phyloP scores from a whole-genome alignment of 305 asterid species.

The Fraxinus ornus region DNA sequence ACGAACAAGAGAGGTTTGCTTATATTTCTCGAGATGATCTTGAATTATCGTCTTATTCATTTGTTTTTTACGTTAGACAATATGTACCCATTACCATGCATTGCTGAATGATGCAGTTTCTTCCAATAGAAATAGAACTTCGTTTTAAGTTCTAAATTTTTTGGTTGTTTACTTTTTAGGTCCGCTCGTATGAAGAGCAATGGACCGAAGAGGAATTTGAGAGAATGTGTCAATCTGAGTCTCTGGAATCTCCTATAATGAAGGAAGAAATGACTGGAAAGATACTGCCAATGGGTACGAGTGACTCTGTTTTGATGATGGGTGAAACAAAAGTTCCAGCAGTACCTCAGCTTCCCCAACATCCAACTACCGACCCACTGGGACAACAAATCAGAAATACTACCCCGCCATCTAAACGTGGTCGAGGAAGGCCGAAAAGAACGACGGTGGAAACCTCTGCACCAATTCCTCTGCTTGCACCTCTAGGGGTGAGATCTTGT shows the following conservation, averaged over 20 bases:
- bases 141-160: conserved; percentile 15
- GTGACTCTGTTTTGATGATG: conserved; percentile 29
- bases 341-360: conserved; percentile 15
- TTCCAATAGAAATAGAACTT: conserved; percentile 1
- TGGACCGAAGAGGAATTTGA: conserved; percentile 98
- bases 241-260: conserved; percentile 67
- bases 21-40: conserved; percentile 18
- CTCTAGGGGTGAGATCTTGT: background rate
- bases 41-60: conserved; percentile 1
- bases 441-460: background rate
- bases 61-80: background rate
- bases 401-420: conserved; percentile 4
- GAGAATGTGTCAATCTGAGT: conserved; percentile 80
- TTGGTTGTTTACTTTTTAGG: conserved; percentile 47
- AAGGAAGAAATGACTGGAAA: conserved; percentile 58
- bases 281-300: conserved; percentile 39
- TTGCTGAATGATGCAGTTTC: background rate
- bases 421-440: conserved; percentile 11
- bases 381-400: conserved; percentile 11
- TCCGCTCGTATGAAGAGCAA: conserved; percentile 97
- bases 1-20: conserved; percentile 94
- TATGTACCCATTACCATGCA: conserved; percentile 4
- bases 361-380: background rate
- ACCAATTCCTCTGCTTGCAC: background rate
- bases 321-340: conserved; percentile 49